These are phyloP conservation scores for Ogataea henricii DNA, from an alignment of 805 yeast species.

Conservation along the genomic window DNA sequence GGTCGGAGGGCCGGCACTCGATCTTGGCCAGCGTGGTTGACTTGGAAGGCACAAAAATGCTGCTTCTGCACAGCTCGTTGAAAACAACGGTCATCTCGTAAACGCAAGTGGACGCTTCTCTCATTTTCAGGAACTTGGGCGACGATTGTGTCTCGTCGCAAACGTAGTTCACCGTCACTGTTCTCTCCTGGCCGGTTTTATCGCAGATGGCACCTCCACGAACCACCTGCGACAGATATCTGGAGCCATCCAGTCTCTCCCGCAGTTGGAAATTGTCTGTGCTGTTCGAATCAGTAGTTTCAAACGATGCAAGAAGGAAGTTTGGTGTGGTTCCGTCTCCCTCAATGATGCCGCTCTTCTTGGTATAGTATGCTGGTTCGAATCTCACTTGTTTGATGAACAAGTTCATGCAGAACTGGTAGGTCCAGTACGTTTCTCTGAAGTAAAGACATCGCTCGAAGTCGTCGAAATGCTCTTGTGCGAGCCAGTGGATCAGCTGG, in stretches of 20 bases:
- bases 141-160: conserved; percentile 23
- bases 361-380: not conserved
- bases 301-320: conserved; percentile 23
- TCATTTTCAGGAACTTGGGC: conserved; percentile 26
- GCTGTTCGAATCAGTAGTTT: conserved; percentile 15
- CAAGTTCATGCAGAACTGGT: conserved; percentile 9
- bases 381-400: not conserved
- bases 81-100: conserved; percentile 28
- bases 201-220: conserved; percentile 37
- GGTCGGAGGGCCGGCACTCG: conserved; percentile 15
- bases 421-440: conserved; percentile 20
- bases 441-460: conserved; percentile 4
- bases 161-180: conserved; percentile 29
- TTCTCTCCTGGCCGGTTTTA: conserved; percentile 33
- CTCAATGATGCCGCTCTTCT: not conserved
- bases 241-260: conserved; percentile 25
- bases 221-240: conserved; percentile 31
- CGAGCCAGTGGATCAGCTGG: conserved; percentile 17
- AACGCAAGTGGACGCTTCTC: conserved; percentile 36
- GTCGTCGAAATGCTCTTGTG: conserved; percentile 3
- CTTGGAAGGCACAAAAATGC: conserved; percentile 20
- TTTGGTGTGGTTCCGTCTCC: conserved; percentile 14
- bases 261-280: conserved; percentile 29
- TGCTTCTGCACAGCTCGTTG: conserved; percentile 29
- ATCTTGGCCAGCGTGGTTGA: conserved; percentile 17